Percentiles rank a stretch among this genome's conserved stretches.
These are phyloP conservation scores for Schwanniomyces polymorphus DNA, from an alignment of 805 yeast genomes.

Conservation along the genomic window DNA sequence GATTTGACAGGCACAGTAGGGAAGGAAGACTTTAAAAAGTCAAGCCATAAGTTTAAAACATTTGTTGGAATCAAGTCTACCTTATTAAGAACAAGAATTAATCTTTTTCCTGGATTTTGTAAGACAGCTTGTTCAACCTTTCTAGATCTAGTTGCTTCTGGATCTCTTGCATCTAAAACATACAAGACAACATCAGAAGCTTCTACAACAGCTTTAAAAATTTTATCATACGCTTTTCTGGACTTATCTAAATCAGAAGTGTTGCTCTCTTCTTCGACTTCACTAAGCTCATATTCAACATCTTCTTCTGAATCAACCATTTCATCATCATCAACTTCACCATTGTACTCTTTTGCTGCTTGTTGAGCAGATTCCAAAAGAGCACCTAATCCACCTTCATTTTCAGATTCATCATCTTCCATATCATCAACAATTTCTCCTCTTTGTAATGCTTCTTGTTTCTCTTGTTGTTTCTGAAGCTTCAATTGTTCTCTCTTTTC, in stretches of 20 bases:
- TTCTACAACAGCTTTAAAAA: conserved; percentile 90
- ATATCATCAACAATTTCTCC: conserved; percentile 36
- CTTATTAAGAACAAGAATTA: conserved; percentile 84
- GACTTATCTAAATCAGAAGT: conserved; percentile 63
- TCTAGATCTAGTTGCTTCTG: conserved; percentile 89
- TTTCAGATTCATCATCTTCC: conserved; percentile 42
- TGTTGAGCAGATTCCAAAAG: conserved; percentile 85
- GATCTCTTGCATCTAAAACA: conserved; percentile 97
- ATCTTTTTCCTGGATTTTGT: conserved; percentile 75
- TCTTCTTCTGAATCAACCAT: conserved; percentile 32
- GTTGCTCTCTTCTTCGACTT: conserved; percentile 42
- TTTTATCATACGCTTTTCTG: conserved; percentile 89
- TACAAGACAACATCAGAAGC: conserved; percentile 88
- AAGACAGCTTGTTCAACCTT: conserved; percentile 89
- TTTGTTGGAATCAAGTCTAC: conserved; percentile 89
- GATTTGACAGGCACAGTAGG: conserved; percentile 92
- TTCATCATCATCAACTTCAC: conserved; percentile 43
- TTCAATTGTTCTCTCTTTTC: conserved; percentile 54
- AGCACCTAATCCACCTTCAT: conserved; percentile 66
- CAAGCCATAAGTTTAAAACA: conserved; percentile 81
- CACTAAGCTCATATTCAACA: conserved; percentile 45
- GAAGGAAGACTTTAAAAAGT: conserved; percentile 74
- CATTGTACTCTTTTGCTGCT: conserved; percentile 76
- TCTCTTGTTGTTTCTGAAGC: conserved; percentile 50
- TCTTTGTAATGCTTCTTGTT: conserved; percentile 37